Evolutionary conservation across 176 grass and related monocot species (phyloP).

Genomic region (Triticum urartu): DNA sequence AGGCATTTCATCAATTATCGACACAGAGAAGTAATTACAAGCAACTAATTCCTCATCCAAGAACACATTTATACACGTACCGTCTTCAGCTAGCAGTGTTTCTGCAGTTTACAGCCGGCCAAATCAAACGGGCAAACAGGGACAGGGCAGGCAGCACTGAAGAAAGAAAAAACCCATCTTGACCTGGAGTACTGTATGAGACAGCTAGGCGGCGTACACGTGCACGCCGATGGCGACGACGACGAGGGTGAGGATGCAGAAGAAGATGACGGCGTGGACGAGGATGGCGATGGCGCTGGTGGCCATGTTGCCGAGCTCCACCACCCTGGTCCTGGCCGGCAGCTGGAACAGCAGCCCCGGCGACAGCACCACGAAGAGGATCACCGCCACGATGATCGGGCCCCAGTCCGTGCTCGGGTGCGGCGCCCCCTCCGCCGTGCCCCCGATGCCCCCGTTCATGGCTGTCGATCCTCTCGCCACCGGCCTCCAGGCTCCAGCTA

Average conservation of each 20-base stretch:
- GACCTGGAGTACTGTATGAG: neutral
- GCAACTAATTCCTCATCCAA: neutral
- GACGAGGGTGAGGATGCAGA: conserved; percentile 77
- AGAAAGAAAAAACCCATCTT: neutral
- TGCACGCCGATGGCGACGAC: conserved; percentile 75
- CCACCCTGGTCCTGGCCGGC: conserved; percentile 55
- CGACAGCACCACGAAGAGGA: conserved; percentile 78
- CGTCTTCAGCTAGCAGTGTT: neutral
- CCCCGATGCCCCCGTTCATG: conserved; percentile 11
- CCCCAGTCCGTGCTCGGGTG: conserved; percentile 73
- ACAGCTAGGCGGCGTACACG: conserved; percentile 61
- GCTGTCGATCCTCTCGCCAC: neutral
- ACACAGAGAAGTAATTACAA: neutral
- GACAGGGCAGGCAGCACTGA: neutral
- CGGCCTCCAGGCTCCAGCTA: neutral
- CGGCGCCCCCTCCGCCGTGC: neutral
- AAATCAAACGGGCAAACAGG: neutral
- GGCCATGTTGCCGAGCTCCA: conserved; percentile 88
- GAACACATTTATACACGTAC: neutral
- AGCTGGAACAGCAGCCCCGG: conserved; percentile 86
- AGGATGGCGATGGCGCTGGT: conserved; percentile 79
- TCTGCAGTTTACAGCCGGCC: neutral
- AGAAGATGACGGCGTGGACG: conserved; percentile 83
- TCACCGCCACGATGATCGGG: conserved; percentile 77
- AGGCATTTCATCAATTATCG: neutral